Evolutionary conservation across 2,329 filamentous ascomycete genomes (phyloP).

Genomic region (Domatiomyces catenatus): DNA sequence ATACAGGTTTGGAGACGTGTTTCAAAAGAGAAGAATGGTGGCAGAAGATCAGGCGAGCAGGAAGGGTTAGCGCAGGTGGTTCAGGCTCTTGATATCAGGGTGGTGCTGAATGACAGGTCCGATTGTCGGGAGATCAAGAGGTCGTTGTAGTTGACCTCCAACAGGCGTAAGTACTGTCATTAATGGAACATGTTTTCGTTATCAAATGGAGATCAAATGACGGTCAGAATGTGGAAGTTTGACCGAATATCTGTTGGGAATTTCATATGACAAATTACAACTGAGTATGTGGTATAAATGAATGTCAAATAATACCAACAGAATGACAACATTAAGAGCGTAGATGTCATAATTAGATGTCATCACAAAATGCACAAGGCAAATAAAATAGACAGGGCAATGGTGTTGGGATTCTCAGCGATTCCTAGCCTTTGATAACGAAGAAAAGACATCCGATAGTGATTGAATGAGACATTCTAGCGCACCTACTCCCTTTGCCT

Average conservation of each 20-base stretch:
- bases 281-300: no score
- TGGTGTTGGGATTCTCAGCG: not conserved
- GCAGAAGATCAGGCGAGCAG: not conserved
- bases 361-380: not conserved
- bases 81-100: not conserved
- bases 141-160: no score
- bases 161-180: no score
- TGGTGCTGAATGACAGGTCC: not conserved
- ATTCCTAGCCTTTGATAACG: not conserved
- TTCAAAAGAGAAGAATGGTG: not conserved
- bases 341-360: no score
- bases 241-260: no score
- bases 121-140: not conserved
- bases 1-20: not conserved
- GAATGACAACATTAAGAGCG: no score
- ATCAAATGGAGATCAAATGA: no score
- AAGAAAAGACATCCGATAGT: not conserved
- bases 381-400: not conserved
- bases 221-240: no score
- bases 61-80: not conserved
- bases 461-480: not conserved
- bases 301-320: no score
- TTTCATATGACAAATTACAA: no score
- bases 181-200: no score
- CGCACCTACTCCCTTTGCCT: not conserved